Evolutionary conservation across 257 asterid species (phyloP).

Genomic region (Ophiorrhiza pumila): DNA sequence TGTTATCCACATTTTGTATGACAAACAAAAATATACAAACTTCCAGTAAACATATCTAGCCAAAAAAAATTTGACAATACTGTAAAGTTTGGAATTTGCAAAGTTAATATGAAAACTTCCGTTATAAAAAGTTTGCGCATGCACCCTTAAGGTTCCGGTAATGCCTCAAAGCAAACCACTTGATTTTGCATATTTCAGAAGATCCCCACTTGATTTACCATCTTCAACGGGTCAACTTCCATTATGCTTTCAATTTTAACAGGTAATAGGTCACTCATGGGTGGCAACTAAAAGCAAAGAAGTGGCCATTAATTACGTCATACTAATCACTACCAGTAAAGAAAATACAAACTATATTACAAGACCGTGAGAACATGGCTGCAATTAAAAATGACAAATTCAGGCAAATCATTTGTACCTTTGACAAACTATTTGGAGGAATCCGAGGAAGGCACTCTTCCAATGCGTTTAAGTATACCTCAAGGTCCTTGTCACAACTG

Average conservation of each 20-base stretch:
- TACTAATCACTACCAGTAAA: background rate
- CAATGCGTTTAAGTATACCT: conserved; percentile 56
- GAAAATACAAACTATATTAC: background rate
- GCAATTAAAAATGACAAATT: background rate
- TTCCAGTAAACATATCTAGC: background rate
- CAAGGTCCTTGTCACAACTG: conserved; percentile 70
- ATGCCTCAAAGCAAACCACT: background rate
- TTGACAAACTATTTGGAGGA: conserved; percentile 76
- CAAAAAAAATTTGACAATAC: too few relatives aligned
- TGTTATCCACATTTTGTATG: background rate
- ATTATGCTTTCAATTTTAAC: background rate
- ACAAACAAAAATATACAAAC: too few relatives aligned
- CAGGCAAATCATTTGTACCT: conserved; percentile 40
- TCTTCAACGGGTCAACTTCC: background rate
- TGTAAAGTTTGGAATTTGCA: background rate
- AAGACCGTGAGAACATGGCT: background rate
- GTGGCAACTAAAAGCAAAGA: background rate
- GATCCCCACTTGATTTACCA: background rate
- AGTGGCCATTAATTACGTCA: background rate
- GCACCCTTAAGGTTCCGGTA: background rate
- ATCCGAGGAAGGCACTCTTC: conserved; percentile 55
- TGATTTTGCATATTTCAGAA: background rate
- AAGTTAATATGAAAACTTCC: background rate
- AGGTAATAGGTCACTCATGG: background rate
- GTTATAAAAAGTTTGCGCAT: background rate